Percentiles rank a stretch among this genome's conserved stretches.
Conservation (phyloP, 2,329 filamentous ascomycete genomes). For the Xylariales sp. region DNA sequence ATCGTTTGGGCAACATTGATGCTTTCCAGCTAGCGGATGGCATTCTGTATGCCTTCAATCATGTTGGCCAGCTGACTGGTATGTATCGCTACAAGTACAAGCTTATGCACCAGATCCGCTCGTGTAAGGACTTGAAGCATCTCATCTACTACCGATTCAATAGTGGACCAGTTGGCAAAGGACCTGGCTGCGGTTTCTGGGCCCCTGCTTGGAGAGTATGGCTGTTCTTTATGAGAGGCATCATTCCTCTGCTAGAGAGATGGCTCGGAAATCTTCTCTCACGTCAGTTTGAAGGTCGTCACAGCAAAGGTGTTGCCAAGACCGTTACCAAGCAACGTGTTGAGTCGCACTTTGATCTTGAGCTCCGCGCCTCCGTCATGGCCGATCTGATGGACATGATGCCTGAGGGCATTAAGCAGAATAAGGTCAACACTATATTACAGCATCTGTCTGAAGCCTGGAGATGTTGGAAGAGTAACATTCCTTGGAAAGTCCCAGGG, state of each 20-base stretch:
- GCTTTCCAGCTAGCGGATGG: constrained; percentile 98
- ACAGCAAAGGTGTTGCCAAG: constrained; percentile 98
- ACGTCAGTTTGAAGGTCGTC: constrained; percentile 94
- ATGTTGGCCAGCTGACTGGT: constrained; percentile 94
- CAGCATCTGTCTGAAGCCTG: constrained; percentile 97
- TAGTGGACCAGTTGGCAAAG: constrained; percentile 92
- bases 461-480: constrained; percentile 99
- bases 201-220: constrained; percentile 97
- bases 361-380: constrained; percentile 97
- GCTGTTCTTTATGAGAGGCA: constrained; percentile 99
- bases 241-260: constrained; percentile 91
- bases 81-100: constrained; percentile 99
- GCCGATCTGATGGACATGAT: constrained; percentile 99
- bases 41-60: constrained; percentile 99
- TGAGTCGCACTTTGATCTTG: constrained; percentile 96
- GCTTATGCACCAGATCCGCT: constrained; percentile 98
- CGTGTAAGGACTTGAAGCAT: constrained; percentile 98
- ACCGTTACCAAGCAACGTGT: constrained; percentile 99
- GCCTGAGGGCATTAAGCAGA: constrained; percentile 99
- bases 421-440: constrained; percentile 96
- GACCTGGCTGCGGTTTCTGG: constrained; percentile 98
- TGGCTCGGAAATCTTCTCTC: constrained; percentile 97
- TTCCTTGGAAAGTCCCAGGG: constrained; percentile 98
- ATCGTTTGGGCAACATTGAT: constrained; percentile 94
- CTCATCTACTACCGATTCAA: constrained; percentile 99